Evolutionary conservation across 2,329 filamentous ascomycete species (phyloP).

Genomic region (Cladobotryum protrusum): DNA sequence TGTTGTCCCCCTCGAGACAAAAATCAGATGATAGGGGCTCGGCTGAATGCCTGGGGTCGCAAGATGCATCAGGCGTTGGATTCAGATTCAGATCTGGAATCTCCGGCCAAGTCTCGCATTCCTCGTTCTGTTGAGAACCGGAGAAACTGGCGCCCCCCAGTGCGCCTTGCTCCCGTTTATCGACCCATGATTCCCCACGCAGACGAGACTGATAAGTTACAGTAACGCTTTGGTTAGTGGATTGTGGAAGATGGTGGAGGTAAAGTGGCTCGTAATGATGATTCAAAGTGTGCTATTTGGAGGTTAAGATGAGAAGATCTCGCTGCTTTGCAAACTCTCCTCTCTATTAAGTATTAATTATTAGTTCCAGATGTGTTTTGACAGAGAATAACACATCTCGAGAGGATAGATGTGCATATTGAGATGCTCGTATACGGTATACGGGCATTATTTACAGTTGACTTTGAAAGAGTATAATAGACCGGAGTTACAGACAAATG

Average conservation of each 20-base stretch:
- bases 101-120: not conserved
- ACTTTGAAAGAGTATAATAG: slow-evolving; percentile 11
- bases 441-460: slow-evolving; percentile 7
- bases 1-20: slow-evolving; percentile 21
- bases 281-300: no score
- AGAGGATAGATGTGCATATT: slow-evolving; percentile 10
- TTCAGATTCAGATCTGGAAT: slow-evolving; percentile 6
- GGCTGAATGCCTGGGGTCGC: not conserved
- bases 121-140: slow-evolving; percentile 14
- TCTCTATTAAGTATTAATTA: not conserved
- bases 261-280: slow-evolving; percentile 1
- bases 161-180: slow-evolving; percentile 21
- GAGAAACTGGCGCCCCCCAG: slow-evolving; percentile 16
- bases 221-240: slow-evolving; percentile 14
- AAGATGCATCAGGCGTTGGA: slow-evolving; percentile 1
- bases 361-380: no score
- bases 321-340: not conserved
- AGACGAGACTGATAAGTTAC: slow-evolving; percentile 30
- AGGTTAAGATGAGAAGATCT: not conserved
- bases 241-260: not conserved
- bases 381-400: not conserved
- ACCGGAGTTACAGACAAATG: slow-evolving; percentile 1
- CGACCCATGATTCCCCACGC: slow-evolving; percentile 19
- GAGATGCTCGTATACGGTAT: not conserved
- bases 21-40: slow-evolving; percentile 21